Conservation (phyloP, 345 rosid genomes). For the Cochlearia excelsa region DNA sequence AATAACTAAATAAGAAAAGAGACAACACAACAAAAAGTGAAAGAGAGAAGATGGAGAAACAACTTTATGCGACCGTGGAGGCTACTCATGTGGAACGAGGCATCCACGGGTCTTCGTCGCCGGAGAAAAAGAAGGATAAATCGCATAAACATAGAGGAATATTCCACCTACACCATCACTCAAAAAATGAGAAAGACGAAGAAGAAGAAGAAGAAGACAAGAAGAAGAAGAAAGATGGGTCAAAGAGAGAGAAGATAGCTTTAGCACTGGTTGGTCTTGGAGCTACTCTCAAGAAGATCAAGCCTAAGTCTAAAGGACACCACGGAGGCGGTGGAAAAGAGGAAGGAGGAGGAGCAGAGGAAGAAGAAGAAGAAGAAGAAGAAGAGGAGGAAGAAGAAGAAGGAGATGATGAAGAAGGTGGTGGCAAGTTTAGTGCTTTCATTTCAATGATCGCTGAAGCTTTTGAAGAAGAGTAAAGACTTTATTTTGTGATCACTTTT, state of each 20-base stretch:
- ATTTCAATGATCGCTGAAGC: slow-evolving; percentile 29
- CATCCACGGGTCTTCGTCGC: slow-evolving; percentile 16
- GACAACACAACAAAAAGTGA: neutral
- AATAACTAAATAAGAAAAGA: neutral
- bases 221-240: slow-evolving; percentile 31
- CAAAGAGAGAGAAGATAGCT: slow-evolving; percentile 37
- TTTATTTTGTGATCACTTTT: slow-evolving; percentile 4
- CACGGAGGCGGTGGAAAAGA: slow-evolving; percentile 13
- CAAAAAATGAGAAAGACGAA: slow-evolving; percentile 32
- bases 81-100: slow-evolving; percentile 14
- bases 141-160: slow-evolving; percentile 27
- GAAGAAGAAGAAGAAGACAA: slow-evolving; percentile 27
- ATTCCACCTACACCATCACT: slow-evolving; percentile 33
- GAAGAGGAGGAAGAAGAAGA: slow-evolving; percentile 23
- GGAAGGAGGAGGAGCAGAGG: neutral
- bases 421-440: slow-evolving; percentile 36
- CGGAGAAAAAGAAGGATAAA: slow-evolving; percentile 21
- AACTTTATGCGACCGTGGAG: slow-evolving; percentile 20
- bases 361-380: neutral
- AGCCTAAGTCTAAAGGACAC: slow-evolving; percentile 11
- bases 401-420: slow-evolving; percentile 29
- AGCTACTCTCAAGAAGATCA: slow-evolving; percentile 29
- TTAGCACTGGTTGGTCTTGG: slow-evolving; percentile 31
- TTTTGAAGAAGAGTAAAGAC: slow-evolving; percentile 17
- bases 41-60: slow-evolving; percentile 24